Base-by-base conservation (phyloP, 2,329 filamentous ascomycete genomes). In the Nemania abortiva region DNA sequence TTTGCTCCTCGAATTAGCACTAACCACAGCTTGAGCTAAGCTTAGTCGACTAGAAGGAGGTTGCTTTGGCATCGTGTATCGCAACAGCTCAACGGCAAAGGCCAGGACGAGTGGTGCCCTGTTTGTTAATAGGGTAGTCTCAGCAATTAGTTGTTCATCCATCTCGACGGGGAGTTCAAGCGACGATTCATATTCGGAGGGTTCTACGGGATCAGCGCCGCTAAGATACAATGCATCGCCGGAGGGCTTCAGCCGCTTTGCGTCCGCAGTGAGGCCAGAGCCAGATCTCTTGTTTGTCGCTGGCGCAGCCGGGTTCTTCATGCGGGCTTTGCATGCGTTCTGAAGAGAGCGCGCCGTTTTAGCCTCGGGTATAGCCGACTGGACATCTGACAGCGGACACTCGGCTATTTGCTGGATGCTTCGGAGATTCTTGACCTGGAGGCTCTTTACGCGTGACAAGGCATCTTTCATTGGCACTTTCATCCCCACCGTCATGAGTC, bases 61-160 rank as follows among this genome's bases (percentile, higher is more conserved):
- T 77, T 97, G 94, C 73, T 92, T 90, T 0, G 94, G 92, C 91
- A 95, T 95, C 0, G 93, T 97, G 77, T 91, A 90, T 54, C 92
- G 90, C 55, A 97, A 78, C 18, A 72, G 52, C 60, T 72, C 70
- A 34, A 72, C 60, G 4, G 68, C 68, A 60, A 72, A 72, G 37
- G 93, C 93, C 5, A 97, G 85, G 1, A 97, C 89, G 1, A 97
- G 82, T 0, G 94, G 94, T 1, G 94, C 94, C 47, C 94, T 86
- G 75, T 97, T 97, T 0, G 93, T 96, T 70, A 90, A 82, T 1
- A 97, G 74, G 0, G 84, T 82, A 0, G 88, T 87, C 1, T 81
- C 79, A 15, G 84, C 82, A 4, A 97, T 87, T 7, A 85, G 81
- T 1, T 88, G 85, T 73, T 92, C 90, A 55, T 90, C 84, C 31